These are phyloP conservation scores for Termitomyces sp. DNA, from an alignment of 768 basidiomycete genomes.

Conservation along the genomic window DNA sequence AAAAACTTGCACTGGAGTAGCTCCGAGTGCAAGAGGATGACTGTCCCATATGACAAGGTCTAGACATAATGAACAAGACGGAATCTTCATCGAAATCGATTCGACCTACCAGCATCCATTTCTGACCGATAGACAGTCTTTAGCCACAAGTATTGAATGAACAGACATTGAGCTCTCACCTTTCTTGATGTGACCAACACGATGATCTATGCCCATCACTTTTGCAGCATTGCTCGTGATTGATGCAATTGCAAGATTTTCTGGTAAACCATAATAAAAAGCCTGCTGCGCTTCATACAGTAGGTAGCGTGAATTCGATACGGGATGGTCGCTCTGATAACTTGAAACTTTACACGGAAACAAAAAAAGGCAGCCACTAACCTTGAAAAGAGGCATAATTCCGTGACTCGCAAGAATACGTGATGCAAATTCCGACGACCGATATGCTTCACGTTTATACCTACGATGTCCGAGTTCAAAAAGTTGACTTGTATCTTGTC, in stretches of 20 bases:
- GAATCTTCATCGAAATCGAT: neutral
- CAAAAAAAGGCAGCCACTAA: constrained; percentile 11
- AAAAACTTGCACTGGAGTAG: constrained; percentile 84
- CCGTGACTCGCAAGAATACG: constrained; percentile 66
- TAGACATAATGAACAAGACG: constrained; percentile 15
- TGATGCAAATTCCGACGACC: constrained; percentile 76
- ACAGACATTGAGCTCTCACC: constrained; percentile 29
- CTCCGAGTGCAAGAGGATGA: constrained; percentile 79
- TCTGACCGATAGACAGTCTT: constrained; percentile 29
- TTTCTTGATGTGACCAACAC: constrained; percentile 72
- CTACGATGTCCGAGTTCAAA: constrained; percentile 23
- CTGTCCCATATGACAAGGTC: constrained; percentile 82
- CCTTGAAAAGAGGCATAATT: constrained; percentile 74
- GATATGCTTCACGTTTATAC: constrained; percentile 78
- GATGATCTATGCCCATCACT: constrained; percentile 71
- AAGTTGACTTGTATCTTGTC: neutral
- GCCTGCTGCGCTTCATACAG: constrained; percentile 84
- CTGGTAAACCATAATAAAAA: constrained; percentile 72
- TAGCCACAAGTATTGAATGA: neutral
- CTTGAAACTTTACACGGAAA: neutral
- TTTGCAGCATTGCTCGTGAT: constrained; percentile 72
- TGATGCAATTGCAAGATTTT: constrained; percentile 63
- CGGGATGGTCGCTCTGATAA: constrained; percentile 60
- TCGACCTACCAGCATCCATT: constrained; percentile 63
- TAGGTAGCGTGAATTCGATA: constrained; percentile 66